Evolutionary conservation across 164 flowering plant genomes (phyloP).

Genomic region (Annona squamosa): DNA sequence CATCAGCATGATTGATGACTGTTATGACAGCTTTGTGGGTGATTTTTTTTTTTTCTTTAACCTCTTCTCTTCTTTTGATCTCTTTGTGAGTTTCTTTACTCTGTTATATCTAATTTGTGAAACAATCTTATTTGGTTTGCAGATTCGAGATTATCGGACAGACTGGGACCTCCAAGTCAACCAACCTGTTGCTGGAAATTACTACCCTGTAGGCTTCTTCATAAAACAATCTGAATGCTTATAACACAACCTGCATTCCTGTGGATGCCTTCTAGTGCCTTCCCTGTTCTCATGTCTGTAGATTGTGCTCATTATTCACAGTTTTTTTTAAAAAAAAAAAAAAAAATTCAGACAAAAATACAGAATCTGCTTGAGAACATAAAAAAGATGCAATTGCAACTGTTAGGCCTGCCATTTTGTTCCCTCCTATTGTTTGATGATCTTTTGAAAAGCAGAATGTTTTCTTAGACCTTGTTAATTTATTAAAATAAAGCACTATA

Average conservation of each 20-base stretch:
- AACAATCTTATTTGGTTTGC: constrained; percentile 18
- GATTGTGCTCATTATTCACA: not conserved
- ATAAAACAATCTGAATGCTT: not conserved
- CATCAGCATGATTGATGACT: no score
- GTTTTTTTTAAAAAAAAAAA: not conserved
- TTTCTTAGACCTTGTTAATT: no score
- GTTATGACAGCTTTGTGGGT: not conserved
- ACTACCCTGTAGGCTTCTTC: constrained; percentile 70
- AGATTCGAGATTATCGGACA: constrained; percentile 78
- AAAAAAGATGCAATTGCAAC: not conserved
- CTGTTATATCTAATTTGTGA: not conserved
- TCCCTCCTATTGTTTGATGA: not conserved
- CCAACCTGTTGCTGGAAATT: constrained; percentile 91
- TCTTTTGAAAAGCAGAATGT: no score
- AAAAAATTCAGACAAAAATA: not conserved
- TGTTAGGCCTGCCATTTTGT: not conserved
- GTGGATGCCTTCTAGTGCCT: not conserved
- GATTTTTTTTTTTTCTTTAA: not conserved
- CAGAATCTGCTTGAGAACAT: not conserved
- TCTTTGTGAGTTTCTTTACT: not conserved
- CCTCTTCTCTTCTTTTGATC: not conserved
- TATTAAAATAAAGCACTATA: not conserved
- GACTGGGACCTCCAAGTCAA: constrained; percentile 86
- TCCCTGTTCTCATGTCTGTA: not conserved
- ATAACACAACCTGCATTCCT: not conserved